Evolutionary conservation across 805 yeast genomes (phyloP).

Genomic region (Scheffersomyces lignosus): DNA sequence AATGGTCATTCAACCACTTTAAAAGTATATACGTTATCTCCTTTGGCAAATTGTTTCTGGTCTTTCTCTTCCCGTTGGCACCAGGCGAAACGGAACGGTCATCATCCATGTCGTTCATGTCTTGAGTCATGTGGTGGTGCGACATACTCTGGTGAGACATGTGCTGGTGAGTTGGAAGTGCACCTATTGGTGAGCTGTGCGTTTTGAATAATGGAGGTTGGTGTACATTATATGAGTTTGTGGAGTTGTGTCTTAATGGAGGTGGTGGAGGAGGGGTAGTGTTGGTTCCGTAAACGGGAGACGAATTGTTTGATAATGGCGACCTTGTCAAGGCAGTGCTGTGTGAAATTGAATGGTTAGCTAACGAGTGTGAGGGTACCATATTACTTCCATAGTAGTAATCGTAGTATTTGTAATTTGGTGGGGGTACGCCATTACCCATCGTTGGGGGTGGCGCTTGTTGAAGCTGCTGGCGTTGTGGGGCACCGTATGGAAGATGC

Average conservation of each 20-base stretch:
- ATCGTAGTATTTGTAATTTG: constrained; percentile 12
- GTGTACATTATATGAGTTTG: background rate
- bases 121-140: background rate
- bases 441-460: no score
- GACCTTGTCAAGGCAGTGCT: constrained; percentile 3
- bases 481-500: constrained; percentile 1
- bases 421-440: constrained; percentile 6
- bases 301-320: constrained; percentile 9
- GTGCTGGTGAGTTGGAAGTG: background rate
- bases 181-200: background rate
- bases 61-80: constrained; percentile 26
- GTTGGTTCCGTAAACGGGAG: constrained; percentile 9
- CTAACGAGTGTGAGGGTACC: background rate
- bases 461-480: constrained; percentile 3
- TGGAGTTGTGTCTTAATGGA: constrained; percentile 4
- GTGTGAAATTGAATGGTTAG: background rate
- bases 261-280: constrained; percentile 11
- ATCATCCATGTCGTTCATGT: background rate
- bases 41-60: constrained; percentile 75
- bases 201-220: background rate
- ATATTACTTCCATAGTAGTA: constrained; percentile 9
- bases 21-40: constrained; percentile 72
- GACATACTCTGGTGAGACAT: background rate
- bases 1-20: constrained; percentile 71
- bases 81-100: background rate